A percentile compares a stretch with the other conserved stretches of the same genome.
These are phyloP conservation scores for Fraxinus platypoda DNA, from an alignment of 305 asterid genomes.

Conservation along the genomic window DNA sequence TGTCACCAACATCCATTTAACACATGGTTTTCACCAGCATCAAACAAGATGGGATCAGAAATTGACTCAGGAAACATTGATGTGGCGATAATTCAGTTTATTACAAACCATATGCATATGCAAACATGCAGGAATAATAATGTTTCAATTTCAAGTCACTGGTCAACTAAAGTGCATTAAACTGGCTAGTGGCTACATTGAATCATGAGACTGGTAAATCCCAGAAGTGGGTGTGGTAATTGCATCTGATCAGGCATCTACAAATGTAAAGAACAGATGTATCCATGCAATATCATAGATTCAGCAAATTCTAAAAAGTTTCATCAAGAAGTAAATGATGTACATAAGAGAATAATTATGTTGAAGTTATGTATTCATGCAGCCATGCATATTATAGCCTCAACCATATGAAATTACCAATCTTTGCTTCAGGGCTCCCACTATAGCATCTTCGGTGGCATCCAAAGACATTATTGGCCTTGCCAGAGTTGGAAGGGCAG, in stretches of 20 bases:
- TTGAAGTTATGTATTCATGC: not conserved
- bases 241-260: not conserved
- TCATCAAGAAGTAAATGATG: not conserved
- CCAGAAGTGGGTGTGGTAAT: not conserved
- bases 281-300: not conserved
- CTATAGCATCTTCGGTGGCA: slow-evolving; percentile 93
- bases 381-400: slow-evolving; percentile 24
- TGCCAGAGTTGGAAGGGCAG: slow-evolving; percentile 89
- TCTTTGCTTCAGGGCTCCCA: slow-evolving; percentile 88
- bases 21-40: not conserved
- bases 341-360: not conserved
- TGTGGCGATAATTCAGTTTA: not conserved
- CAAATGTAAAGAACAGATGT: not conserved
- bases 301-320: not conserved
- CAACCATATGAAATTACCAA: slow-evolving; percentile 53
- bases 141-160: not conserved
- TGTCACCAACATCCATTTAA: not conserved
- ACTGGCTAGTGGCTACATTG: not conserved
- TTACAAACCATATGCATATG: not conserved
- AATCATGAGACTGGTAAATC: not conserved
- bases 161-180: not conserved
- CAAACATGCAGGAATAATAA: not conserved
- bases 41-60: not conserved
- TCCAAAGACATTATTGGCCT: slow-evolving; percentile 95
- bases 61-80: not conserved